These are phyloP conservation scores for Meyerozyma smithsonii DNA, from an alignment of 1,139 yeast genomes.

Conservation along the genomic window DNA sequence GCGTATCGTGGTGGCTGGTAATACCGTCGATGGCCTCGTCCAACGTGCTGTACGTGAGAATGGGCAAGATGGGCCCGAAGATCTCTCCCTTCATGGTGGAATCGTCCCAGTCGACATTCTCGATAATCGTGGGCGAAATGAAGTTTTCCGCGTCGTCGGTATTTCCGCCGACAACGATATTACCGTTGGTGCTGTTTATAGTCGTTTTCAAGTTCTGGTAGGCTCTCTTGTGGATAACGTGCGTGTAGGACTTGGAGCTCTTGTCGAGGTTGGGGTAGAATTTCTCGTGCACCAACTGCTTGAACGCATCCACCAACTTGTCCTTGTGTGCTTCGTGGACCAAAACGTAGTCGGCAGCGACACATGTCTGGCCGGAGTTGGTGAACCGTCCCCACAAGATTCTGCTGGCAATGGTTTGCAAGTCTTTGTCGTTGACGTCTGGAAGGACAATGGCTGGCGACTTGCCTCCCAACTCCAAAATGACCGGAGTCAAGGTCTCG, in stretches of 20 bases:
- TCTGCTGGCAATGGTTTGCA: conserved; percentile 56
- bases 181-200: conserved; percentile 54
- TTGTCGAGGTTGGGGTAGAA: conserved; percentile 40
- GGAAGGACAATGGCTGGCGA: conserved; percentile 73
- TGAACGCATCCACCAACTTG: conserved; percentile 44
- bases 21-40: conserved; percentile 47
- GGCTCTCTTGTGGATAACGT: conserved; percentile 59
- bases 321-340: conserved; percentile 53
- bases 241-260: conserved; percentile 43
- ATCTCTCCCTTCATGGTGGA: conserved; percentile 70
- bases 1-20: conserved; percentile 61
- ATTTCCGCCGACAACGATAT: conserved; percentile 53
- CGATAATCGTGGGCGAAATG: conserved; percentile 75
- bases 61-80: conserved; percentile 84
- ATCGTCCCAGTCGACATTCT: conserved; percentile 61
- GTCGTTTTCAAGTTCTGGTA: conserved; percentile 45
- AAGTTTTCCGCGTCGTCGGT: conserved; percentile 40
- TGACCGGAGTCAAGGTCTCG: conserved; percentile 71
- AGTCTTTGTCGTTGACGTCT: conserved; percentile 38
- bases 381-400: conserved; percentile 73
- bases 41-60: conserved; percentile 52
- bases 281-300: conserved; percentile 36
- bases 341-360: conserved; percentile 78
- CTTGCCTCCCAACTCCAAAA: conserved; percentile 91
- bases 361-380: conserved; percentile 88